Base-by-base conservation (phyloP, 2,329 filamentous ascomycete genomes). In the Fusarium sp. region DNA sequence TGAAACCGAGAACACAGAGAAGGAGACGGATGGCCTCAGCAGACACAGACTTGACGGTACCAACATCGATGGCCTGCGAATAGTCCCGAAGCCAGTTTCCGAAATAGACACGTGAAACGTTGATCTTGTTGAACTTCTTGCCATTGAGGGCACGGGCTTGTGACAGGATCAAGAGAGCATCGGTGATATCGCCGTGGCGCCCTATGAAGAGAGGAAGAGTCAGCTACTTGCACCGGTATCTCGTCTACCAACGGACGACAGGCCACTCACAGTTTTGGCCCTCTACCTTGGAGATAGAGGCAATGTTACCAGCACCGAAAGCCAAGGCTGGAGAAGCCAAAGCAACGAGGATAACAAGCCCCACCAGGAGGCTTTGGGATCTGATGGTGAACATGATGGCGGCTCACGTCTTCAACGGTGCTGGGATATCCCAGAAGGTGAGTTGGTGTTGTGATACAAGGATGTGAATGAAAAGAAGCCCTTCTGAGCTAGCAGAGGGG, bases 61-160 rank as follows among this genome's bases (percentile, higher is more conserved):
- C 94, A 49, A 97, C 92, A 78, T 97, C 94, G 73, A 97, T 92
- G 64, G 94, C 94, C 80, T 97, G 94, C 53, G 92, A 96, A 80
- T 97, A 97, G 80, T 97, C 94, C 62, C 87, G 88, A 33, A 97
- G 87, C 94, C 94, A 97, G 83, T 97, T 97, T 68, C 94, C 94
- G 82, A 97, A 97, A 83, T 97, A 97, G 67, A 96, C 92, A 64
- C 94, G 88, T 68, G 94, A 92, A 66, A 97, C 92, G 76, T 90
- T 91, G 75, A 97, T 87, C 82, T 96, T 96, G 83, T 87, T 88
- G 81, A 97, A 97, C 75, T 94, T 96, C 83, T 94, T 94, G 71
- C 83, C 82, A 70, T 82, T 82, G 64, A 84, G 78, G 71, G 82
- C 82, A 46, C 78, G 81, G 51, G 84, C 84, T 80, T 85, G 84